phyloP scores from a whole-genome alignment of 129 eudicot genomes.

The Rutidosis leptorrhynchoides region DNA sequence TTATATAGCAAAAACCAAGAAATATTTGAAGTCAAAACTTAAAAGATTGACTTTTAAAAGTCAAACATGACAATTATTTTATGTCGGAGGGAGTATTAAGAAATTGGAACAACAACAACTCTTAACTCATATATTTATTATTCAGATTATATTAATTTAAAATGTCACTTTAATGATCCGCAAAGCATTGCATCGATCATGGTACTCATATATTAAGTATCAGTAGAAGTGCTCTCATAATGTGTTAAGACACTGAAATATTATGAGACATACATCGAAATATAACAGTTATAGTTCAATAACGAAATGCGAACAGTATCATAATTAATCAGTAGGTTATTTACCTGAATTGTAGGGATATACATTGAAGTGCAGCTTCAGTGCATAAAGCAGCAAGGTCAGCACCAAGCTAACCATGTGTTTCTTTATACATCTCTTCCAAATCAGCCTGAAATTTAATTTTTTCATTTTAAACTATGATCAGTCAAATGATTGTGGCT shows the following conservation, averaged over 20 bases:
- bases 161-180: no score
- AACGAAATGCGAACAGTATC: not conserved
- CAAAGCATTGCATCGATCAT: no score
- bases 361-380: conserved; percentile 88
- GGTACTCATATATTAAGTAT: no score
- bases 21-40: no score
- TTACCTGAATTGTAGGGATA: conserved; percentile 79
- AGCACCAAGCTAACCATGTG: conserved; percentile 75
- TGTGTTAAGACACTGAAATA: not conserved
- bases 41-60: no score
- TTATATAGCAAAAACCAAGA: no score
- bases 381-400: conserved; percentile 82
- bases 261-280: not conserved
- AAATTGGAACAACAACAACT: not conserved
- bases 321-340: not conserved
- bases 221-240: not conserved
- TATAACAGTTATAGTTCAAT: not conserved
- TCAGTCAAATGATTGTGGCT: no score
- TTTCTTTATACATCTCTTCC: conserved; percentile 62
- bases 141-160: no score
- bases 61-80: no score
- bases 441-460: conserved; percentile 73
- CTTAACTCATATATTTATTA: not conserved
- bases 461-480: no score
- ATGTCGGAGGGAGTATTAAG: no score